Percentiles rank a stretch among this genome's conserved stretches.
These are phyloP conservation scores for Priceomyces melissophilus DNA, from an alignment of 805 yeast genomes.

Conservation along the genomic window DNA sequence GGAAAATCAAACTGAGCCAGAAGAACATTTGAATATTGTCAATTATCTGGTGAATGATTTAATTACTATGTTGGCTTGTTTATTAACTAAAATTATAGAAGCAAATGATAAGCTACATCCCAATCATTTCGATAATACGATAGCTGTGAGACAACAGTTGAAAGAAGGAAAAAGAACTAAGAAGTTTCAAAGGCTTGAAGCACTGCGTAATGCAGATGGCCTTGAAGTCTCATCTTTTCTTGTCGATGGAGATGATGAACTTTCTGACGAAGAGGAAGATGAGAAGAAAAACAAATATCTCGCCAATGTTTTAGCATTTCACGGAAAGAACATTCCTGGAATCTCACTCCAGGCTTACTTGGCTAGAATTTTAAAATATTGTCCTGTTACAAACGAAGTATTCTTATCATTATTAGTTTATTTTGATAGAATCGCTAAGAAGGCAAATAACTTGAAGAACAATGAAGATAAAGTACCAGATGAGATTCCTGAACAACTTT, in stretches of 20 bases:
- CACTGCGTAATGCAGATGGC: constrained; percentile 6
- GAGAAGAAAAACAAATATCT: constrained; percentile 50
- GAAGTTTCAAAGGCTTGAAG: constrained; percentile 18
- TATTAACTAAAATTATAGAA: constrained; percentile 81
- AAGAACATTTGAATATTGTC: constrained; percentile 69
- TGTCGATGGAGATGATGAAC: constrained; percentile 15
- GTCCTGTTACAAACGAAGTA: constrained; percentile 98
- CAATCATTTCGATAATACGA: constrained; percentile 51
- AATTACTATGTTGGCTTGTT: constrained; percentile 77
- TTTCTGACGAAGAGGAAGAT: constrained; percentile 35
- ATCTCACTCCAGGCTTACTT: constrained; percentile 86
- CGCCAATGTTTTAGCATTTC: constrained; percentile 81
- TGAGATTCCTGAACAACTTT: constrained; percentile 49
- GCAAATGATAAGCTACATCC: constrained; percentile 85
- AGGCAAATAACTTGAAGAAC: constrained; percentile 54
- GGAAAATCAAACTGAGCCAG: constrained; percentile 15
- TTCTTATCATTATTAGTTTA: constrained; percentile 86
- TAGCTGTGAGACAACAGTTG: constrained; percentile 35
- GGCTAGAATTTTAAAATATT: constrained; percentile 86
- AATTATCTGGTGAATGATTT: constrained; percentile 79
- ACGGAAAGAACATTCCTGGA: constrained; percentile 96
- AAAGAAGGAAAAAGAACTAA: constrained; percentile 32
- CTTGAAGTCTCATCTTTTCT: constrained; percentile 6
- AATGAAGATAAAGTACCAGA: constrained; percentile 12
- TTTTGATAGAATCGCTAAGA: constrained; percentile 88